Evolutionary conservation across 139 green algal species (phyloP), one percentile per base, ranked within the genome.

Genomic region (Dunaliella primolecta): DNA sequence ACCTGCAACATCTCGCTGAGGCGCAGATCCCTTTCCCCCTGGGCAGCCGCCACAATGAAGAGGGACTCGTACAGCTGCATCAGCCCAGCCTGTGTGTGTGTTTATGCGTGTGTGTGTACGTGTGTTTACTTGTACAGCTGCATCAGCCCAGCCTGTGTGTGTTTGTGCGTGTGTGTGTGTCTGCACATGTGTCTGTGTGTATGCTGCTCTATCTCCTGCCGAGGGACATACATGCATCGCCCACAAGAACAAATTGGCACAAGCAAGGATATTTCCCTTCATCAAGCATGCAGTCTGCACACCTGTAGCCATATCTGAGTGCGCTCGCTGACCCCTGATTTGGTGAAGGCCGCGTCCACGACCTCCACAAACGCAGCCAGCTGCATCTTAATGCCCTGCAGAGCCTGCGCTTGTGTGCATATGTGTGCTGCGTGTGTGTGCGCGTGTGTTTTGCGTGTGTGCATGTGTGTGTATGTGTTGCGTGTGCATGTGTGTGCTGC

Each of bases 241-340:
- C 7, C 7, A 64, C 46, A 15, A 25, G 46, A 64, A 64, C 15
- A 64, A 7, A 64, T 25, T 64, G 15, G 46, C 46, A 25, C 7
- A 64, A 64, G 15, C 15, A 64, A 15, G 15, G 7, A 15, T 15
- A 64, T 64, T 7, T 64, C 7, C 46, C 46, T 15, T 25, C 46
- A 25, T 64, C 15, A 64, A 7, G 15, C 46, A 25, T 64, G 46
- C 46, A 64, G 7, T 64, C 15, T 64, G 46, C 81, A 32, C 31
- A 85, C 81, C 81, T 85, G 81, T 30, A 85, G 64, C 81, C 81
- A 85, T 57, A 85, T 85, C 81, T 85, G 81, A 24, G 81, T 80
- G 34, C 71, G 56, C 71, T 85, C 81, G 3, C 21, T 23, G 3
- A 85, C 35, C 30, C 78, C 38, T 70, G 78, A 80, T 31, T 85